A percentile compares a stretch with the other conserved stretches of the same genome.
Conservation (phyloP, 768 basidiomycete genomes). For the Cubamyces lactineus region DNA sequence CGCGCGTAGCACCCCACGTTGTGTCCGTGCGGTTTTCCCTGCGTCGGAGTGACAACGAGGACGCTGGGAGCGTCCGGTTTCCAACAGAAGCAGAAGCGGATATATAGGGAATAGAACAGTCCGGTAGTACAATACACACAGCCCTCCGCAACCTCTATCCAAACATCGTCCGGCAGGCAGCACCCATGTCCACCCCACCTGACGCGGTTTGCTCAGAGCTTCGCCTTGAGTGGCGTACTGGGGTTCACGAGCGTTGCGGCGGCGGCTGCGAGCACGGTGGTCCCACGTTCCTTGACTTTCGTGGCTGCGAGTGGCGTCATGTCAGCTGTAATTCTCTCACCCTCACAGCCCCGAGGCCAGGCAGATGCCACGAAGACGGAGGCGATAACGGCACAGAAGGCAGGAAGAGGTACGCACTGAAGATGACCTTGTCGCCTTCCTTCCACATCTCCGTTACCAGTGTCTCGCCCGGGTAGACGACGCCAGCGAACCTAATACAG, state of each 20-base stretch:
- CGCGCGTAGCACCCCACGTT: no score
- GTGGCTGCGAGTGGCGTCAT: conserved; percentile 50
- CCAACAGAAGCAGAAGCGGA: conserved; percentile 1
- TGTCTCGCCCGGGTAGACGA: conserved; percentile 95
- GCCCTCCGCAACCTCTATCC: not conserved
- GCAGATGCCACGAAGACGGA: not conserved
- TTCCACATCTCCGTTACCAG: conserved; percentile 99
- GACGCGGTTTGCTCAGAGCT: conserved; percentile 46
- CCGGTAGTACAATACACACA: conserved; percentile 5
- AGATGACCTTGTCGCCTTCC: conserved; percentile 87
- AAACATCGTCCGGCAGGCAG: not conserved
- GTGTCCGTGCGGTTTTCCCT: no score
- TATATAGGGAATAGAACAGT: not conserved
- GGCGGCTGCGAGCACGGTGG: conserved; percentile 74
- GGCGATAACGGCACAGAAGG: not conserved
- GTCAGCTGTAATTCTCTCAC: conserved; percentile 4
- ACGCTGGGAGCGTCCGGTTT: not conserved
- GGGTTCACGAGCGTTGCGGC: conserved; percentile 71
- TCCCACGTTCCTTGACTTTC: conserved; percentile 86
- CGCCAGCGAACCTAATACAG: conserved; percentile 72
- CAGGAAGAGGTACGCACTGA: conserved; percentile 61
- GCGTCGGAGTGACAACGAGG: no score
- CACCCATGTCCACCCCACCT: not conserved
- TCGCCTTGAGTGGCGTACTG: conserved; percentile 53
- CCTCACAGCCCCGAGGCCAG: conserved; percentile 2